Percentiles rank a stretch among this genome's conserved stretches.
These are phyloP conservation scores for Fraxinus floribunda DNA, from an alignment of 305 asterid genomes.

Conservation along the genomic window DNA sequence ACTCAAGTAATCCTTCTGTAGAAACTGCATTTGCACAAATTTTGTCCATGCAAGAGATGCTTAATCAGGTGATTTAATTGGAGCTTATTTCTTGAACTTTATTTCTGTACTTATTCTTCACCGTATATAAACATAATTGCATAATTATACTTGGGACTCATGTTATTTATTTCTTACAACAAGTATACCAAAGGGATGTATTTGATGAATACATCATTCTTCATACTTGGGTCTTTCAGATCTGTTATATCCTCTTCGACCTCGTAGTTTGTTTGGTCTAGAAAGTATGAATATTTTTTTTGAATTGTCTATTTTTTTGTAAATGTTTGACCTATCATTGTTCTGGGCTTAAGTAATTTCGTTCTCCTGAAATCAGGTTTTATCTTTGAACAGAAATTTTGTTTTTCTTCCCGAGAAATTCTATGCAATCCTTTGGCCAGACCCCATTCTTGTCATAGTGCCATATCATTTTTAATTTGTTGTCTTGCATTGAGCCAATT, in stretches of 20 bases:
- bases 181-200: background rate
- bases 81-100: background rate
- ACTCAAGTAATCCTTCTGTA: conserved; percentile 42
- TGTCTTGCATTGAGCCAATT: background rate
- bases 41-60: conserved; percentile 64
- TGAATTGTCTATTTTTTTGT: background rate
- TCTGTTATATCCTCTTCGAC: background rate
- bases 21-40: conserved; percentile 55
- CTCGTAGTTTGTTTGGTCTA: background rate
- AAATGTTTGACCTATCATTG: background rate
- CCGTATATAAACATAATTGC: background rate
- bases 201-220: background rate
- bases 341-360: background rate
- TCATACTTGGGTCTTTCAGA: background rate
- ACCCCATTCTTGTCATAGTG: background rate
- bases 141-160: background rate
- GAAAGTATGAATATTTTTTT: background rate
- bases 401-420: background rate
- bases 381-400: background rate
- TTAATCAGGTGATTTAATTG: conserved; percentile 61
- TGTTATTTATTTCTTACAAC: background rate
- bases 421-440: background rate
- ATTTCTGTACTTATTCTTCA: background rate
- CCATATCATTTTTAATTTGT: background rate
- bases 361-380: background rate